Base-by-base conservation (phyloP, 805 yeast genomes). In the Ogataea nakhonphanomensis region DNA sequence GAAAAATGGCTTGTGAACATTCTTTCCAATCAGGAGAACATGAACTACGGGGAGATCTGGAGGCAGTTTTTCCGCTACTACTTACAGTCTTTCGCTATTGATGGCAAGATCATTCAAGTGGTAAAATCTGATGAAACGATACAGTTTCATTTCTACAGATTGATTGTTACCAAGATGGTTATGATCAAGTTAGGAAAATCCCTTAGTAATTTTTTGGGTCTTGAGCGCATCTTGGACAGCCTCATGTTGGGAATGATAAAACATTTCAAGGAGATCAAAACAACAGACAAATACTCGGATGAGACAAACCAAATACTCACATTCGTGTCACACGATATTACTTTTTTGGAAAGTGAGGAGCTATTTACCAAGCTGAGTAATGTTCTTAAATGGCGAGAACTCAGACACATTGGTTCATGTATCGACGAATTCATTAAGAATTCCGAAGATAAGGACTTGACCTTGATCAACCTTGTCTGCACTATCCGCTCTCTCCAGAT, bases 361-460 rank as follows among this genome's bases (percentile, higher is more conserved):
- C 36, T 56, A 12, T 49, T 53, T 24, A 50, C 46, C n/a, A 51
- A 57, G 24, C 30, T 61, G 23, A 35, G 31, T 17, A 50, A 50
- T 22, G 47, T 58, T 22, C 41, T 58, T 14, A 40, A 35, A 29
- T 39, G 51, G 35, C 35, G 44, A 4, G 32, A 30, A 7, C 39
- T 37, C 13, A 44, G 40, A 20, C 30, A 44, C 6, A 43, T 42
- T 25, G 53, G 58, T 37, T 46, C 44, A 25, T 43, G 55, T 8
- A 46, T 58, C 24, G 30, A 42, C 17, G 61, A 60, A 41, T 59
- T 51, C 38, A 48, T 58, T 17, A 35, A 47, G 8, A 54, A 46
- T 31, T 49, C 60, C 3, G 37, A 47, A 12, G 57, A 53, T 8
- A 37, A 47, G 4, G 53, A 53, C 14, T 35, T 58, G 22, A 55